Evolutionary conservation across 2,329 filamentous ascomycete species (phyloP).

Genomic region (Trichothecium roseum): DNA sequence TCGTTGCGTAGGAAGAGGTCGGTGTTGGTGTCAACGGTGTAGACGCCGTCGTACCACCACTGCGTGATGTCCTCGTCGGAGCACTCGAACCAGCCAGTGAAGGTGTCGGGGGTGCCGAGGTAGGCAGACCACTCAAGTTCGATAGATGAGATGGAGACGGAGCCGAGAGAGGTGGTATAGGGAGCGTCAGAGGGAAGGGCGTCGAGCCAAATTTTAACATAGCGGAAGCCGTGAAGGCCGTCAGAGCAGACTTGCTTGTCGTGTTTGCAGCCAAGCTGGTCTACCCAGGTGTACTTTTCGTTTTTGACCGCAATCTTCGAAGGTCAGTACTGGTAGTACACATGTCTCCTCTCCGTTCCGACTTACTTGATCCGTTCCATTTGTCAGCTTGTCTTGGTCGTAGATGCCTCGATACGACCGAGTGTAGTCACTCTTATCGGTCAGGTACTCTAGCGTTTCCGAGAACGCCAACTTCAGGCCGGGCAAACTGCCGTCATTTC

Average conservation of each 20-base stretch:
- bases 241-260: conserved; percentile 35
- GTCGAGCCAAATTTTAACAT: conserved; percentile 36
- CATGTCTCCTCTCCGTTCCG: neutral
- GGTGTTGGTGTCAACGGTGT: conserved; percentile 39
- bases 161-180: conserved; percentile 29
- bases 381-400: conserved; percentile 21
- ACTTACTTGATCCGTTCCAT: conserved; percentile 32
- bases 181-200: conserved; percentile 31
- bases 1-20: conserved; percentile 34
- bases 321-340: conserved; percentile 12
- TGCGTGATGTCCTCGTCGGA: conserved; percentile 36
- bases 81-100: conserved; percentile 40
- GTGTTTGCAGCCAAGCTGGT: conserved; percentile 31
- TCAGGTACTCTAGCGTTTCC: conserved; percentile 33
- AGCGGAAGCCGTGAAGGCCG: conserved; percentile 42
- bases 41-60: conserved; percentile 43
- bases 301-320: conserved; percentile 31
- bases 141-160: conserved; percentile 31
- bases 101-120: conserved; percentile 36
- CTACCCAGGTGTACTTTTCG: conserved; percentile 31
- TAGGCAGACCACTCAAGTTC: conserved; percentile 32
- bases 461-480: conserved; percentile 38
- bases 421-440: conserved; percentile 34
- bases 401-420: conserved; percentile 27
- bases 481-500: conserved; percentile 17